Conservation (phyloP, 192 early-diverging fungal genomes). For the Coemansia sp. region DNA sequence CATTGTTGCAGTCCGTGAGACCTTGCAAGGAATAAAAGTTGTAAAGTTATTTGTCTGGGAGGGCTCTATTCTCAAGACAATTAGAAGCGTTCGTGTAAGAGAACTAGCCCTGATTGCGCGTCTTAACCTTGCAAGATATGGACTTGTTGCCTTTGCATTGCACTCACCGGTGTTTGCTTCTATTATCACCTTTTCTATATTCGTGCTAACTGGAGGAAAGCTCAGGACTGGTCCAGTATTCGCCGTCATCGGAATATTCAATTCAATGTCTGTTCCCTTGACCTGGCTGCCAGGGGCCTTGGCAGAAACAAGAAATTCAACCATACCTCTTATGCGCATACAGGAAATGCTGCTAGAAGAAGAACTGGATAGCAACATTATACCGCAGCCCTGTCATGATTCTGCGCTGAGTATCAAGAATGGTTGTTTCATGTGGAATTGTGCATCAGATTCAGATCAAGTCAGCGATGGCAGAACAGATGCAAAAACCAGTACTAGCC, state of each 20-base stretch:
- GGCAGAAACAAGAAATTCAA: conserved; percentile 41
- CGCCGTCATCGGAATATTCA: conserved; percentile 53
- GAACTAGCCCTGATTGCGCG: conserved; percentile 35
- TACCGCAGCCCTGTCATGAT: conserved; percentile 10
- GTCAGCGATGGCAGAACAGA: neutral
- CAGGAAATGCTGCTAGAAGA: conserved; percentile 37
- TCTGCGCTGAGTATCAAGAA: conserved; percentile 22
- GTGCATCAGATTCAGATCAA: neutral
- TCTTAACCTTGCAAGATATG: conserved; percentile 38
- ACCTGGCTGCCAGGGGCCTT: conserved; percentile 47
- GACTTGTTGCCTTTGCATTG: conserved; percentile 43
- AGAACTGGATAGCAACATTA: conserved; percentile 17
- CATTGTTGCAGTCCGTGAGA: conserved; percentile 44
- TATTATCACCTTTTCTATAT: conserved; percentile 37
- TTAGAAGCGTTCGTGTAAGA: conserved; percentile 32
- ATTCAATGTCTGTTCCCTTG: conserved; percentile 44
- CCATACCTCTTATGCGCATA: conserved; percentile 40
- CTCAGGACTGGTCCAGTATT: conserved; percentile 43
- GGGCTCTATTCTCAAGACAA: conserved; percentile 25
- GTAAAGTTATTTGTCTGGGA: conserved; percentile 75
- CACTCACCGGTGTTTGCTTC: conserved; percentile 48
- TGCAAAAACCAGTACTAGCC: neutral
- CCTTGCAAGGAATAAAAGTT: conserved; percentile 64
- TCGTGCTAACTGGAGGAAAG: conserved; percentile 22
- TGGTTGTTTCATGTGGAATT: conserved; percentile 37